Conservation (phyloP, 352 stramenopile species). For the Phytophthora citricola region DNA sequence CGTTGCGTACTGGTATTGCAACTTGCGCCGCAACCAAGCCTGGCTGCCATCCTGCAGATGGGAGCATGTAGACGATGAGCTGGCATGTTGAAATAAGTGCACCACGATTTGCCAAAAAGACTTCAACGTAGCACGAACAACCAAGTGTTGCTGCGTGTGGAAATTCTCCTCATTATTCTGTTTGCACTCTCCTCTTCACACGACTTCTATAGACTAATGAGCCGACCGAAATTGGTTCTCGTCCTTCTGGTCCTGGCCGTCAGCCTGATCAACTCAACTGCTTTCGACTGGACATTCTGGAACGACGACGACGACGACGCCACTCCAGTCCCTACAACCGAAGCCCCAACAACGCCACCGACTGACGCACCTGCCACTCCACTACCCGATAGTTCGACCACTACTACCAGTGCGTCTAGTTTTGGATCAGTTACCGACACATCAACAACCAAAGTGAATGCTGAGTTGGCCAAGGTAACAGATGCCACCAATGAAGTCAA, state of each 20-base stretch:
- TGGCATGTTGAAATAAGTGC: conserved; percentile 24
- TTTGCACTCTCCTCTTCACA: conserved; percentile 21
- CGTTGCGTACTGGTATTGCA: no score
- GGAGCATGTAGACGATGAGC: conserved; percentile 12
- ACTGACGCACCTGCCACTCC: not conserved
- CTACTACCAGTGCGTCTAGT: no score
- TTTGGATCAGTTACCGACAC: conserved; percentile 24
- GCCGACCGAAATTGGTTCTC: conserved; percentile 19
- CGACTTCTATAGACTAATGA: conserved; percentile 15
- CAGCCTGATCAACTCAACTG: conserved; percentile 17
- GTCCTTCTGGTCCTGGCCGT: conserved; percentile 21
- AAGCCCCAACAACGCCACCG: conserved; percentile 1
- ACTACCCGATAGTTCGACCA: no score
- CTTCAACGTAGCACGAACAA: conserved; percentile 15
- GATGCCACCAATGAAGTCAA: conserved; percentile 23
- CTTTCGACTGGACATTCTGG: conserved; percentile 36
- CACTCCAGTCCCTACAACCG: not conserved
- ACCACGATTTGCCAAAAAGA: conserved; percentile 11
- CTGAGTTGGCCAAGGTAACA: conserved; percentile 9
- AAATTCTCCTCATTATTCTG: conserved; percentile 28
- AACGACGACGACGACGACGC: conserved; percentile 17
- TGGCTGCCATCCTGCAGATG: conserved; percentile 13
- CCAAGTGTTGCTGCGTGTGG: conserved; percentile 1
- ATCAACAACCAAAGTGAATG: conserved; percentile 11
- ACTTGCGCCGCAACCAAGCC: conserved; percentile 6